phyloP scores from a whole-genome alignment of 352 stramenopile species.

The Pythium utonaiense region DNA sequence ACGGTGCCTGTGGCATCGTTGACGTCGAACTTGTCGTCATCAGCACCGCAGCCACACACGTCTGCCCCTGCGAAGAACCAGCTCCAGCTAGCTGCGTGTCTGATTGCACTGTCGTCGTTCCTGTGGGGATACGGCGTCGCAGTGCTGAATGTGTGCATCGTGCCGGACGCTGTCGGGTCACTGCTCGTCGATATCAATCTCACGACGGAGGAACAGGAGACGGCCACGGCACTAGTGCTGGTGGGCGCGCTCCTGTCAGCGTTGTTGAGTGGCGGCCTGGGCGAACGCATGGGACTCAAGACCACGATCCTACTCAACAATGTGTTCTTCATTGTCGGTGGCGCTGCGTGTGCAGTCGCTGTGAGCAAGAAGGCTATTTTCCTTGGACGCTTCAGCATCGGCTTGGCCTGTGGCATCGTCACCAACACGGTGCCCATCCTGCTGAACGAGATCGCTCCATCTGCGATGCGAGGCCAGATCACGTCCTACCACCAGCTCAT shows the following conservation, averaged over 20 bases:
- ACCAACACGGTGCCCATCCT: constrained; percentile 84
- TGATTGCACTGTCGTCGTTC: constrained; percentile 76
- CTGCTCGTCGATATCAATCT: constrained; percentile 74
- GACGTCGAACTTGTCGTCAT: not conserved
- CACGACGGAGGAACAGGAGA: constrained; percentile 66
- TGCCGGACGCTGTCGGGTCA: constrained; percentile 63
- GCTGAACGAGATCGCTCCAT: constrained; percentile 78
- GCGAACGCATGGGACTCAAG: constrained; percentile 55
- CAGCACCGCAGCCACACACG: not conserved
- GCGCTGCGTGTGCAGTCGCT: constrained; percentile 49
- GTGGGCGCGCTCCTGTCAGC: constrained; percentile 68
- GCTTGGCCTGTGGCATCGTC: constrained; percentile 67
- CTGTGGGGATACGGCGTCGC: constrained; percentile 70
- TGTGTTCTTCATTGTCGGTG: constrained; percentile 60
- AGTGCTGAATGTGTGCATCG: constrained; percentile 80
- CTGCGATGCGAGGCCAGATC: constrained; percentile 59
- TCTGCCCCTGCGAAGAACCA: constrained; percentile 18
- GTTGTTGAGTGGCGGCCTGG: constrained; percentile 47
- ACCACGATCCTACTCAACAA: constrained; percentile 73
- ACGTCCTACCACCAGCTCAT: constrained; percentile 86
- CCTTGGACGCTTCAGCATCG: constrained; percentile 53
- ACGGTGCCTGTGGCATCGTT: constrained; percentile 12
- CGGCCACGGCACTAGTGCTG: constrained; percentile 67
- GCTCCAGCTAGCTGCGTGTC: constrained; percentile 48
- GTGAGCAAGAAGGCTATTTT: constrained; percentile 61